Evolutionary conservation across 1,284 basidiomycete genomes (phyloP).

Genomic region (Phellinidium pouzarii): DNA sequence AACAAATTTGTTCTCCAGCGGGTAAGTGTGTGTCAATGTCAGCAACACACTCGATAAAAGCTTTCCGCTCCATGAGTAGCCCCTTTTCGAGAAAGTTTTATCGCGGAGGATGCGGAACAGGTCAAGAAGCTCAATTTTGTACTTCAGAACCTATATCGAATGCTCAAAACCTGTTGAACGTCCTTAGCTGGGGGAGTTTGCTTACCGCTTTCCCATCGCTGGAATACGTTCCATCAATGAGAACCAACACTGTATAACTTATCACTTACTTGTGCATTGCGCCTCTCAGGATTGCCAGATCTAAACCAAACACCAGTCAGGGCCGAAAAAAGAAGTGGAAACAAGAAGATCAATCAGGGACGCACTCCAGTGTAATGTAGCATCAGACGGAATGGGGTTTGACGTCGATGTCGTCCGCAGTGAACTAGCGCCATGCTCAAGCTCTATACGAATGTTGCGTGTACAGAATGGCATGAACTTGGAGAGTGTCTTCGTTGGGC

Average conservation of each 20-base stretch:
- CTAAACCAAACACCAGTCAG: constrained; percentile 28
- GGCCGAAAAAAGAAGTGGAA: constrained; percentile 4
- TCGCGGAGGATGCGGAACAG: constrained; percentile 63
- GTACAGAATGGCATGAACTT: constrained; percentile 74
- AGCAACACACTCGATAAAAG: constrained; percentile 71
- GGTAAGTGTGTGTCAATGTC: constrained; percentile 78
- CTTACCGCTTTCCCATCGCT: constrained; percentile 61
- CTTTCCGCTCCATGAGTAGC: constrained; percentile 78
- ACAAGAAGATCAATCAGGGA: constrained; percentile 13
- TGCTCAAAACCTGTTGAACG: constrained; percentile 10
- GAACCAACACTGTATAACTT: constrained; percentile 10
- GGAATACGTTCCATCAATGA: constrained; percentile 36
- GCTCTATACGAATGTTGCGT: constrained; percentile 66
- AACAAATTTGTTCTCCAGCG: constrained; percentile 77
- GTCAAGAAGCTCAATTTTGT: constrained; percentile 58
- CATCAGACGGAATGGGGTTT: constrained; percentile 72
- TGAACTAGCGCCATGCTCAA: constrained; percentile 85
- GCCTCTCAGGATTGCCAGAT: constrained; percentile 62
- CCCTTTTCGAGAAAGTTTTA: constrained; percentile 76
- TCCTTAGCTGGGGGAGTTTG: constrained; percentile 12
- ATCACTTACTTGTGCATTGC: constrained; percentile 62
- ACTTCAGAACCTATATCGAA: constrained; percentile 46
- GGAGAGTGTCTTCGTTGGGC: constrained; percentile 70
- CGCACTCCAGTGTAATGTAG: constrained; percentile 85
- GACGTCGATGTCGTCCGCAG: constrained; percentile 74